Percentiles rank a stretch among this genome's conserved stretches.
phyloP scores from a whole-genome alignment of 768 basidiomycete genomes.

The Psilocybe tampanensis region DNA sequence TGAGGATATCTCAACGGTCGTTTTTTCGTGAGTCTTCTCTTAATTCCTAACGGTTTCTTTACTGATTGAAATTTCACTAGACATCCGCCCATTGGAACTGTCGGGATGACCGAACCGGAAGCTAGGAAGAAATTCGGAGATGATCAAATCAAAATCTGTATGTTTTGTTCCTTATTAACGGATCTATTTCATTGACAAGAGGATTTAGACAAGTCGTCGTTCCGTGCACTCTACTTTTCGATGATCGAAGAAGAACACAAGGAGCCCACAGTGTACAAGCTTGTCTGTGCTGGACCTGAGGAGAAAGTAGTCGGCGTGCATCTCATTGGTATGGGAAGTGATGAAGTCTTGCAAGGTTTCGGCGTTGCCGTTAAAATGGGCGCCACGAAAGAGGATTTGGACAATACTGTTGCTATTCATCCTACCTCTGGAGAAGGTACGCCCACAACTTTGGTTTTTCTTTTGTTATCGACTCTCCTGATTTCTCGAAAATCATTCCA shows the following conservation, averaged over 20 bases:
- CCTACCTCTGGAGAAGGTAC: constrained; percentile 84
- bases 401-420: constrained; percentile 91
- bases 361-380: constrained; percentile 98
- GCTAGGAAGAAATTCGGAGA: constrained; percentile 88
- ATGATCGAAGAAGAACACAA: constrained; percentile 91
- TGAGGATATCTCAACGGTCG: constrained; percentile 90
- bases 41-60: neutral
- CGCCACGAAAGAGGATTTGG: constrained; percentile 80
- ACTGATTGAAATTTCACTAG: constrained; percentile 37
- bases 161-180: constrained; percentile 22
- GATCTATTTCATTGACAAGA: neutral
- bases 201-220: constrained; percentile 69
- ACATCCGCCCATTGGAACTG: constrained; percentile 94
- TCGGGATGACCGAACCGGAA: constrained; percentile 92
- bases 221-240: constrained; percentile 89
- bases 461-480: neutral
- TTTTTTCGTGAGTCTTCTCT: constrained; percentile 80
- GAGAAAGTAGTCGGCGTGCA: constrained; percentile 97
- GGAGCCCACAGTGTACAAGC: constrained; percentile 93
- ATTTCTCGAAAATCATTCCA: constrained; percentile 21
- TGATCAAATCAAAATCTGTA: constrained; percentile 89
- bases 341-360: constrained; percentile 96
- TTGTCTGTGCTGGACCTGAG: constrained; percentile 83
- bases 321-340: constrained; percentile 88
- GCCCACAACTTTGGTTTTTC: constrained; percentile 20